Evolutionary conservation across 2,329 filamentous ascomycete genomes (phyloP), one percentile per base, ranked within the genome.

Genomic region (Podosphaera xanthii): DNA sequence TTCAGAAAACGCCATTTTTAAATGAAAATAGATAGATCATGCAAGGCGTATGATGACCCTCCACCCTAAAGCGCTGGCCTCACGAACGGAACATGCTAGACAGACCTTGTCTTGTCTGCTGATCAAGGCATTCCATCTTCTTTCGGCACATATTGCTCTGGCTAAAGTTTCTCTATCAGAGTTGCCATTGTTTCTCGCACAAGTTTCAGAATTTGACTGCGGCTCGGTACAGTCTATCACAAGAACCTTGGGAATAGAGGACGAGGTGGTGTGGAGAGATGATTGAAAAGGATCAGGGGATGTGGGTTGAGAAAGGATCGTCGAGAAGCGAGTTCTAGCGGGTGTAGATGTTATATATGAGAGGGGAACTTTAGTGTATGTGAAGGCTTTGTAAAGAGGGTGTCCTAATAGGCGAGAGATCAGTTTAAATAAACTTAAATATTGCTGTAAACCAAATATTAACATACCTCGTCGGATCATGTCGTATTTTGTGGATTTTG

Each of bases 71-170:
- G 82, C 85, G 4, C 81, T 80, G 0, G 84, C 85, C 72, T 91
- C 85, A 22, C 86, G 76, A 50, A 91, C 79, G 48, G 83, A 84
- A 69, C 86, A 91, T 2, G 79, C 78, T 42, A 90, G 70, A 67
- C 86, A 91, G 0, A 83, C 84, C 61, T 84, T 75, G 63, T 80
- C 78, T 46, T 76, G 74, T 58, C 83, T 75, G 61, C 82, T 86
- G 62, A 90, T 75, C 22, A 90, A 68, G 31, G 86, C 85, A 67
- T 88, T 84, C 75, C 82, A 83, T 2, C 86, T 86, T 64, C 77
- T 80, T 66, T 86, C 81, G 0, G 85, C 82, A 67, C 86, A 90
- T 63, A 87, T 75, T 1, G 85, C 84, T 56, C 86, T 74, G 0
- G 82, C 83, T 58, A 90, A 71, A 7, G 89, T 76, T 69, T 88